Percentiles rank a stretch among this genome's conserved stretches.
Conservation (phyloP, 441 rosid species). For the Raphanus hybrid region DNA sequence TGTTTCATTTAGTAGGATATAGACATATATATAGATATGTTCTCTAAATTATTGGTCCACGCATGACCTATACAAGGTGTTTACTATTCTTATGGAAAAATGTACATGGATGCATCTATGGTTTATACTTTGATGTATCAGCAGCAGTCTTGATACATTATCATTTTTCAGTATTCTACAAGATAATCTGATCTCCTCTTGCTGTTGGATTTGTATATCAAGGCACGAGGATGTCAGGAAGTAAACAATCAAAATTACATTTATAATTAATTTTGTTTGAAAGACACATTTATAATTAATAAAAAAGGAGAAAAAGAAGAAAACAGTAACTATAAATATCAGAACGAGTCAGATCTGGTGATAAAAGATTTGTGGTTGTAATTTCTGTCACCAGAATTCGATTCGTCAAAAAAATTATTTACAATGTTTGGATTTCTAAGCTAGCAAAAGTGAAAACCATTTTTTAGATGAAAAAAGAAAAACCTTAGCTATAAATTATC, state of each 20-base stretch:
- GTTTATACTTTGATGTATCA: neutral
- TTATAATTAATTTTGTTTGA: neutral
- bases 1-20: neutral
- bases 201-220: neutral
- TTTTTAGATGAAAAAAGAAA: no score
- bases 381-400: no score
- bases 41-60: neutral
- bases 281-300: no score
- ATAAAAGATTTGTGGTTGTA: no score
- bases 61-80: neutral
- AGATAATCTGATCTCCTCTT: neutral
- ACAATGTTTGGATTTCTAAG: no score
- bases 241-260: neutral
- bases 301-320: neutral
- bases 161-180: neutral
- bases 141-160: neutral
- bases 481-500: neutral
- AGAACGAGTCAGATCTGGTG: no score
- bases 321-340: no score
- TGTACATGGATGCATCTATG: neutral
- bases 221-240: neutral
- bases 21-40: neutral
- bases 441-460: no score
- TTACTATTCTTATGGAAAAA: no score
- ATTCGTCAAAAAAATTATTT: no score